These are phyloP conservation scores for Phytopythium ostracodes DNA, from an alignment of 352 stramenopile genomes.

Conservation along the genomic window DNA sequence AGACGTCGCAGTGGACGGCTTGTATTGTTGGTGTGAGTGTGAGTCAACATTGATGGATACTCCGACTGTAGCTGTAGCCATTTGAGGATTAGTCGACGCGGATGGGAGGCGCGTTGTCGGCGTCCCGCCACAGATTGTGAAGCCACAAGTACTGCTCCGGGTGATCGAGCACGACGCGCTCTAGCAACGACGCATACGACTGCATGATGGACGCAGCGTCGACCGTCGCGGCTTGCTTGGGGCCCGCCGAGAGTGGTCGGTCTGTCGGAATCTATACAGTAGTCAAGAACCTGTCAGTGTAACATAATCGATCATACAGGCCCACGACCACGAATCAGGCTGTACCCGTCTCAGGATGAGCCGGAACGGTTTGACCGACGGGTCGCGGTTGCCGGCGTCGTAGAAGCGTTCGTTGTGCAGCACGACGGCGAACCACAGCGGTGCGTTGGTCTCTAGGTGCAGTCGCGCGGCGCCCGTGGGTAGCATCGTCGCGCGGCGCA, in stretches of 20 bases:
- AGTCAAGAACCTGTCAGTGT: conserved; percentile 1
- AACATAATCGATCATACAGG: neutral
- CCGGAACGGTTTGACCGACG: conserved; percentile 31
- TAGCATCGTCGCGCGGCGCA: conserved; percentile 35
- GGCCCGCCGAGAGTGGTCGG: too few relatives aligned
- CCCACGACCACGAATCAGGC: neutral
- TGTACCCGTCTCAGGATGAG: conserved; percentile 32
- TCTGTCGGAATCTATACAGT: conserved; percentile 9
- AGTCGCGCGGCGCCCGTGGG: conserved; percentile 38
- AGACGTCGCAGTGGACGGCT: neutral
- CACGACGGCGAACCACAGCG: conserved; percentile 45
- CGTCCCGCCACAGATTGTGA: conserved; percentile 37
- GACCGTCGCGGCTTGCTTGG: conserved; percentile 3
- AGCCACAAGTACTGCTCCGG: conserved; percentile 57
- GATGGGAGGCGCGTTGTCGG: neutral
- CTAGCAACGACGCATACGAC: conserved; percentile 33
- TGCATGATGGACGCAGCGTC: conserved; percentile 22
- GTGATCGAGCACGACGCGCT: conserved; percentile 22
- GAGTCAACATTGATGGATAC: too few relatives aligned
- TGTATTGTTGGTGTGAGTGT: too few relatives aligned
- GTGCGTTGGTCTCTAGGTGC: conserved; percentile 19
- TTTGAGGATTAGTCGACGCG: neutral
- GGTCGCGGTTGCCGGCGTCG: conserved; percentile 3
- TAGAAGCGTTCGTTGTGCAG: conserved; percentile 35
- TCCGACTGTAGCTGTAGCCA: too few relatives aligned